Conservation (phyloP, 495 filamentous ascomycete species). For the Lasiosphaeria miniovina region DNA sequence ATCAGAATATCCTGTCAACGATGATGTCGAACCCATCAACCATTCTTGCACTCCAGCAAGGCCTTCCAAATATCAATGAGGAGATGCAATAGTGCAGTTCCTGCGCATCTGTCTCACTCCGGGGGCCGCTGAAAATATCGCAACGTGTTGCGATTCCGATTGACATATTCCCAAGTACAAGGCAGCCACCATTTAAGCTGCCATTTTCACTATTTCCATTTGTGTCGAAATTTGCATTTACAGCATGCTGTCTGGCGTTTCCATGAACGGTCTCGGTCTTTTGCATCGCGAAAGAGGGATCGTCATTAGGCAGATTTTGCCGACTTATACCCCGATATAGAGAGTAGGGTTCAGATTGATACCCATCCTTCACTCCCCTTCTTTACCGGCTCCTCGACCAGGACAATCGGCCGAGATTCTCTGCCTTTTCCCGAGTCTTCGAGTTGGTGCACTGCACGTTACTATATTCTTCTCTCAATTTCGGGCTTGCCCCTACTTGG, state of each 20-base stretch:
- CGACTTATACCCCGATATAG: conserved; percentile 27
- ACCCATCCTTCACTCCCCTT: conserved; percentile 9
- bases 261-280: conserved; percentile 11
- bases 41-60: conserved; percentile 30
- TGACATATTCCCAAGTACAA: background rate
- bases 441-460: background rate
- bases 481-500: no score
- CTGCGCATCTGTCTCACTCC: no score
- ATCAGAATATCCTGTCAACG: conserved; percentile 35
- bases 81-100: conserved; percentile 27
- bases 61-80: conserved; percentile 48
- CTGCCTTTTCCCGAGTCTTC: background rate
- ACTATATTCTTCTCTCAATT: background rate
- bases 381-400: background rate
- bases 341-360: conserved; percentile 27
- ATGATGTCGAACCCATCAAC: conserved; percentile 38
- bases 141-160: background rate
- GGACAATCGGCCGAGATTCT: background rate
- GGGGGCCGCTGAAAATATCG: background rate
- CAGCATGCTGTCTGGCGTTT: conserved; percentile 31
- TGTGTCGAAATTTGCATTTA: conserved; percentile 20
- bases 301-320: conserved; percentile 17
- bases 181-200: background rate
- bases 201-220: conserved; percentile 4
- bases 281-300: conserved; percentile 22